A percentile compares a stretch with the other conserved stretches of the same genome.
Conservation (phyloP, 148 eudicot genomes). For the Heliosperma pusillum region DNA sequence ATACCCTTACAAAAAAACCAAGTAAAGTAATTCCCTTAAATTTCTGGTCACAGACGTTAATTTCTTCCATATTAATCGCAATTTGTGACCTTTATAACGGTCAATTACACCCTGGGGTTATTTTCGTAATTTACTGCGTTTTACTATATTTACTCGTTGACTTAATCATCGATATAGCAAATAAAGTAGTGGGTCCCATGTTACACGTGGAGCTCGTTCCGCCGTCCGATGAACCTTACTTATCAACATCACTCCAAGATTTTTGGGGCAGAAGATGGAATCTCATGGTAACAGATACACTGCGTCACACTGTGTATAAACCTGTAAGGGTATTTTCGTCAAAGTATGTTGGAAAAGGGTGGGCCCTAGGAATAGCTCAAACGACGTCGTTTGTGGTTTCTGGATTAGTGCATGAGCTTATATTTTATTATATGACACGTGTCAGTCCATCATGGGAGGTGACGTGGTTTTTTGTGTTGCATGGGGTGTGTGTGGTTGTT, state of each 20-base stretch:
- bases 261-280: constrained; percentile 68
- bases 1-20: neutral
- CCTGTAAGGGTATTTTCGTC: constrained; percentile 28
- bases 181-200: constrained; percentile 19
- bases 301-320: constrained; percentile 36
- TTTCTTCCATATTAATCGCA: constrained; percentile 20
- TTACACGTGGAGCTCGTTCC: constrained; percentile 40
- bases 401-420: constrained; percentile 67
- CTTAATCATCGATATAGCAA: constrained; percentile 25
- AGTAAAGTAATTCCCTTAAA: constrained; percentile 20
- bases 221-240: constrained; percentile 55
- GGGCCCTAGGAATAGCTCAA: constrained; percentile 28
- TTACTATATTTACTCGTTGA: constrained; percentile 44
- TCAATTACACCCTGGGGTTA: constrained; percentile 15
- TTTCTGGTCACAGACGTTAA: constrained; percentile 22
- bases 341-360: constrained; percentile 12
- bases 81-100: constrained; percentile 18
- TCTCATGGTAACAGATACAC: constrained; percentile 34
- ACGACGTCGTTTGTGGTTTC: constrained; percentile 52
- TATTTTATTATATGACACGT: constrained; percentile 44
- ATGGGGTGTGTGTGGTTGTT: constrained; percentile 45
- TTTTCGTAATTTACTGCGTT: constrained; percentile 26
- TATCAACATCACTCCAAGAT: constrained; percentile 46
- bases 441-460: constrained; percentile 59
- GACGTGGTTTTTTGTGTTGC: constrained; percentile 58